A percentile compares a stretch with the other conserved stretches of the same genome.
Evolutionary conservation across 257 asterid genomes (phyloP).

Genomic region (Nicotiana knightiana): DNA sequence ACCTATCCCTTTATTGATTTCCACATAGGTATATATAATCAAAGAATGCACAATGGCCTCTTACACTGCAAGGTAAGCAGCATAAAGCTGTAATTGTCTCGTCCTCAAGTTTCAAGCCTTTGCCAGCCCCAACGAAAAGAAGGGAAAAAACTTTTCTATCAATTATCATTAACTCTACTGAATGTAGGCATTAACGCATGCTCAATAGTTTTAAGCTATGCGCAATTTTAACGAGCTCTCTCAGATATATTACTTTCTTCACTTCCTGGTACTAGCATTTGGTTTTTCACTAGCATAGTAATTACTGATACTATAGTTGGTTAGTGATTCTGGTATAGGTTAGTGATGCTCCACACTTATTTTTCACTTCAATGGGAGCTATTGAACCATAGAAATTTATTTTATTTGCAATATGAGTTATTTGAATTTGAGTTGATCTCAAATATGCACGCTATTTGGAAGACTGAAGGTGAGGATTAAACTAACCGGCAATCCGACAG

Average conservation of each 20-base stretch:
- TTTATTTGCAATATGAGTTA: not conserved
- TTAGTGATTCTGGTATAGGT: not conserved
- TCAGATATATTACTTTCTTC: not conserved
- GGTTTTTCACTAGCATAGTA: not conserved
- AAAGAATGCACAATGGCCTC: not conserved
- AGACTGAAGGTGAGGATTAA: slow-evolving; percentile 1
- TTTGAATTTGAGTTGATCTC: not conserved
- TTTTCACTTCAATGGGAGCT: not conserved
- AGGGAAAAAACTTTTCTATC: not conserved
- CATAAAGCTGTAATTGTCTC: not conserved
- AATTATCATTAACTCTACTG: not conserved
- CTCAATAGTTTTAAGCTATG: not conserved
- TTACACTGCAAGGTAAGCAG: not conserved
- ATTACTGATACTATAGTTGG: not conserved
- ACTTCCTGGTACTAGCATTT: slow-evolving; percentile 1
- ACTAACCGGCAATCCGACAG: slow-evolving; percentile 91
- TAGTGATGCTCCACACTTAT: not conserved
- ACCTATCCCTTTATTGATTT: not conserved
- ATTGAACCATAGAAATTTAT: not conserved
- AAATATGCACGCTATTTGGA: not conserved
- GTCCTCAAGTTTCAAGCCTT: not conserved
- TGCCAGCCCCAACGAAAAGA: not conserved
- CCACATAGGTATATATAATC: not conserved
- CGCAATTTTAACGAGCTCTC: not conserved
- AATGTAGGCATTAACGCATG: not conserved